Percentiles rank a stretch among this genome's conserved stretches.
Evolutionary conservation across 2,329 filamentous ascomycete species (phyloP).

Genomic region (Trichoderma asperellum): DNA sequence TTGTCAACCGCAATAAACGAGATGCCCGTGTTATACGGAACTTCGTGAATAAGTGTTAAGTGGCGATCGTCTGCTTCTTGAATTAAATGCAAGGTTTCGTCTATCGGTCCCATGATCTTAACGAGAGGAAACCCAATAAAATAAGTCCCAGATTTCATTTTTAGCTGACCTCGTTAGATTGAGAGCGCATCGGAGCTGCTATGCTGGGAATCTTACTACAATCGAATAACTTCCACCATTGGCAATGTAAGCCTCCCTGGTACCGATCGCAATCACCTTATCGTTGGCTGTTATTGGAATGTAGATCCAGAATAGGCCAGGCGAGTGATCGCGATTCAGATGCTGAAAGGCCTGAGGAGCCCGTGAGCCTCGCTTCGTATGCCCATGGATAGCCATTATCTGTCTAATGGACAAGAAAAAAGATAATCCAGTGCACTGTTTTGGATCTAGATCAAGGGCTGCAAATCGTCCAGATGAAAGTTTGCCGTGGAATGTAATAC

Average conservation of each 20-base stretch:
- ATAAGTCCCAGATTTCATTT: not conserved
- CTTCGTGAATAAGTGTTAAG: not conserved
- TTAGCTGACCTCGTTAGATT: not conserved
- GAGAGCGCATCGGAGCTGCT: too few species aligned
- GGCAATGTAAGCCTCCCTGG: too few species aligned
- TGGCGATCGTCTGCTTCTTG: not conserved
- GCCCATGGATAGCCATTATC: not conserved
- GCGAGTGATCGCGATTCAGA: not conserved
- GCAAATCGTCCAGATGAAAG: not conserved
- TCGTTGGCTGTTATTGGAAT: not conserved
- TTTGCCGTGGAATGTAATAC: not conserved
- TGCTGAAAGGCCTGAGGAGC: not conserved
- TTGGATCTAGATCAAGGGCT: not conserved
- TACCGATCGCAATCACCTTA: not conserved
- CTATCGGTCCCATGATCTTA: not conserved
- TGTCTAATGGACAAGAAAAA: not conserved
- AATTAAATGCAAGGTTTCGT: not conserved
- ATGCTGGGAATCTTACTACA: not conserved
- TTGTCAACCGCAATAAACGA: not conserved
- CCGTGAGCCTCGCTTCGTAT: not conserved
- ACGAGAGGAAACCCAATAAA: not conserved
- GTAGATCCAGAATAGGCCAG: not conserved
- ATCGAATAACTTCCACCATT: not conserved
- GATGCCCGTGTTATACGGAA: not conserved
- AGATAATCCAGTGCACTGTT: not conserved